Base-by-base conservation (phyloP, 1,139 yeast species). In the Debaryomyces nepalensis region DNA sequence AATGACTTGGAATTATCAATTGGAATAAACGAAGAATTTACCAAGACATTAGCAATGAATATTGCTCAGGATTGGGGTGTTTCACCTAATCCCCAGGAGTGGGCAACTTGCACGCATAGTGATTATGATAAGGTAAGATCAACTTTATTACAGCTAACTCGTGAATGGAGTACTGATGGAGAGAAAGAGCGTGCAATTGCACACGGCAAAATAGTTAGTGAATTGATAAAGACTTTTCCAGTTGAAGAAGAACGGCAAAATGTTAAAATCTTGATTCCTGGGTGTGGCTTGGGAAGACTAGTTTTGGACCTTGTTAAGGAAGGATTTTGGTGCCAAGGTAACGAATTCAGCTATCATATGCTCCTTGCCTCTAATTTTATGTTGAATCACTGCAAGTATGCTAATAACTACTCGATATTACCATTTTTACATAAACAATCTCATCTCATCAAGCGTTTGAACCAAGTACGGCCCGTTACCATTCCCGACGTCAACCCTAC, bases 261-360 rank as follows among this genome's bases (percentile, higher is more conserved):
- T 10, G 53, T 77, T 2, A 70, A 73, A 34, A 71, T 87, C 0
- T 66, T 89, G 24, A 82, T 84, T 1, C 96, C 97, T 0, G 97
- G 97, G 0, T 82, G 89, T 47, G 97, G 97, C 0, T 67, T 87
- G 14, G 97, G 95, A 0, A 61, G 96, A 41, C 61, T 88, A 45
- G 86, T 88, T n/a, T 74, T 79, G 43, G 96, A 89, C 39, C 64
- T 87, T 40, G 88, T 87, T 1, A 62, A 59, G 22, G 54, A 72
- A 41, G 96, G 96, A 1, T 87, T 83, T 58, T 64, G 75, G 61
- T 79, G 86, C n/a, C 90, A 87, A 51, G 97, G 96, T 0, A 89
- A 88, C 59, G 97, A 90, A 57, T 79, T 84, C 53, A 83, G 93
- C 16, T 84, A 82, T 54, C 95, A 85, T 55, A 88, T 89, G 96